Conservation (phyloP, 2,329 filamentous ascomycete species). For the Diplodia mutila region DNA sequence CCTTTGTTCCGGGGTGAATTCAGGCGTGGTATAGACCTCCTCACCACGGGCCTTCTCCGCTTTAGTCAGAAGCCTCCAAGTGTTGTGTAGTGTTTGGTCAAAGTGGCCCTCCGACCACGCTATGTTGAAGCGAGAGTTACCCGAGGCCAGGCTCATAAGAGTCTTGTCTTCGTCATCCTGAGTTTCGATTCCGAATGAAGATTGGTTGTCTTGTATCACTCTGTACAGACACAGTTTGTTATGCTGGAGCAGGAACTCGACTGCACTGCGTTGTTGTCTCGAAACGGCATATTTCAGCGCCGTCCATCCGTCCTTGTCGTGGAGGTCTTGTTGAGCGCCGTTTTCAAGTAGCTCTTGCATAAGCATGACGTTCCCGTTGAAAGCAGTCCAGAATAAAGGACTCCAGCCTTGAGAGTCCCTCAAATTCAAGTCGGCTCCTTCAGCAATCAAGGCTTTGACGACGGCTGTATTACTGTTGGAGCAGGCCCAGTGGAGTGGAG, state of each 20-base stretch:
- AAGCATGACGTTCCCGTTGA: background rate
- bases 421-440: background rate
- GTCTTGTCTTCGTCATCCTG: no score
- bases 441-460: background rate
- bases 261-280: background rate
- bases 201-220: no score
- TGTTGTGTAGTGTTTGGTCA: background rate
- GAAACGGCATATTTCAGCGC: background rate
- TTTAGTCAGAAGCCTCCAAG: background rate
- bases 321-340: background rate
- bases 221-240: background rate
- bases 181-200: no score
- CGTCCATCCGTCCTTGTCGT: background rate
- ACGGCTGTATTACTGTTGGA: background rate
- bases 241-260: background rate
- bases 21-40: no score
- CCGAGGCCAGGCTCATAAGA: no score
- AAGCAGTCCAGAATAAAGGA: background rate
- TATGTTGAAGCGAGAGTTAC: no score
- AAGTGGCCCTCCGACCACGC: no score
- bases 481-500: background rate
- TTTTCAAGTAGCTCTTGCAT: background rate
- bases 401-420: background rate
- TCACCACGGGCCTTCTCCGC: background rate
- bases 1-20: no score